Evolutionary conservation across 495 filamentous ascomycete genomes (phyloP).

Genomic region (Xylaria acuta): DNA sequence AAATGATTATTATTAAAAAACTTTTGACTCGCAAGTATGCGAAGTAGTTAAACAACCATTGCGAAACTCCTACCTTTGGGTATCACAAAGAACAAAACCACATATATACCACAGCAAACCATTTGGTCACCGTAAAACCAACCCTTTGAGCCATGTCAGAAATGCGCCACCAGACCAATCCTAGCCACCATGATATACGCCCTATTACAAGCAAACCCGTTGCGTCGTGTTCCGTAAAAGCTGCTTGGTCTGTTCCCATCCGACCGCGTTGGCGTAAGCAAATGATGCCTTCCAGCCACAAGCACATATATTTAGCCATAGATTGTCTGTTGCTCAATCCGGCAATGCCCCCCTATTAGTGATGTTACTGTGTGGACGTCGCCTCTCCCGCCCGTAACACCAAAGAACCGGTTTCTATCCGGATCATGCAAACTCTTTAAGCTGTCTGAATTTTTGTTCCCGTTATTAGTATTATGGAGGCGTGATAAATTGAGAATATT

Average conservation of each 20-base stretch:
- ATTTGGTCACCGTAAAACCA: neutral
- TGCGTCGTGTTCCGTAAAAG: neutral
- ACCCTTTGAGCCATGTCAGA: neutral
- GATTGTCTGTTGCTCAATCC: neutral
- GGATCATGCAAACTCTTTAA: neutral
- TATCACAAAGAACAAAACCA: neutral
- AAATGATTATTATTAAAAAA: too few species aligned
- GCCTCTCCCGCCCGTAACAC: neutral
- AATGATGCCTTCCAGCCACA: neutral
- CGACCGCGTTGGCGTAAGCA: neutral
- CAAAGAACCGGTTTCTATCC: neutral
- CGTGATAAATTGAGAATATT: neutral
- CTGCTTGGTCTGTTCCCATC: neutral
- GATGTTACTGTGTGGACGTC: neutral
- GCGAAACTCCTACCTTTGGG: neutral
- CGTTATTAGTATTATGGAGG: neutral
- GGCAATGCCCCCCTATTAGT: neutral
- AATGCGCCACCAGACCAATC: neutral
- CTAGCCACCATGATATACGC: neutral
- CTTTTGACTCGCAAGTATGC: neutral
- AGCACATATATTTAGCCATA: neutral
- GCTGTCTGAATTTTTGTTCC: neutral
- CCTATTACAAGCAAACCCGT: neutral
- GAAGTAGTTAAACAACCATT: neutral
- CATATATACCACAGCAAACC: neutral